phyloP scores from a whole-genome alignment of 139 green algal species.

The Gonium pectorale region DNA sequence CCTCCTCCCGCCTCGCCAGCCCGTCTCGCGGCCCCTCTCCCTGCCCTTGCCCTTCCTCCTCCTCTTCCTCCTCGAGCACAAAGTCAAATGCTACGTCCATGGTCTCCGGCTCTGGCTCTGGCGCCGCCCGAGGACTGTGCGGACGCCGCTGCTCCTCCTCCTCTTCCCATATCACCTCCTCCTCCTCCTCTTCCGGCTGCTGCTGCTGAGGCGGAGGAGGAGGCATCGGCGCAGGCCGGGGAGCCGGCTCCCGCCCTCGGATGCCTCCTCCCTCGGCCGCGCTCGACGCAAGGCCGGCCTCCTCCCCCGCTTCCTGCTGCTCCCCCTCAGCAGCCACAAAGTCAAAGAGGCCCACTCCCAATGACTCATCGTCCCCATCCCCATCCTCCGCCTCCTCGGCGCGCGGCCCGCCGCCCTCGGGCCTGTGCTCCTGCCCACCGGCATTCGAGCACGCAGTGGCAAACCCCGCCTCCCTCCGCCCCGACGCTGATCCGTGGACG shows the following conservation, averaged over 20 bases:
- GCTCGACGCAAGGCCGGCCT: too few species aligned
- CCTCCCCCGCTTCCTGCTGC: not conserved
- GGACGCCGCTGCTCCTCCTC: conserved; percentile 6
- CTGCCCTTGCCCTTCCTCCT: not conserved
- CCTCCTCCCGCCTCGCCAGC: not conserved
- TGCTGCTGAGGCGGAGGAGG: conserved; percentile 29
- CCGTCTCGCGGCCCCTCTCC: not conserved
- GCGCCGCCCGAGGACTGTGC: not conserved
- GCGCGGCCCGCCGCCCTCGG: too few species aligned
- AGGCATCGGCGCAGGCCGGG: not conserved
- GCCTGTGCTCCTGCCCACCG: too few species aligned
- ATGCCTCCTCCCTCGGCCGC: not conserved
- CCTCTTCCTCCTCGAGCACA: conserved; percentile 48
- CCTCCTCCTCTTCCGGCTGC: conserved; percentile 29
- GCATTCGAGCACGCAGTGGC: too few species aligned
- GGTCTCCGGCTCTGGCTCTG: conserved; percentile 3
- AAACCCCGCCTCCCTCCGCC: too few species aligned
- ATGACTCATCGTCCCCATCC: too few species aligned
- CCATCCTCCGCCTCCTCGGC: too few species aligned
- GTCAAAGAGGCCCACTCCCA: not conserved
- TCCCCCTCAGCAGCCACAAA: not conserved
- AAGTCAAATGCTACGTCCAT: conserved; percentile 51
- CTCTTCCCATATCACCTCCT: too few species aligned
- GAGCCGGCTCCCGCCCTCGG: too few species aligned
- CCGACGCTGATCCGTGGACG: too few species aligned